Percentiles rank a stretch among this genome's conserved stretches.
Conservation (phyloP, 495 filamentous ascomycete species). For the Xylaria curta region DNA sequence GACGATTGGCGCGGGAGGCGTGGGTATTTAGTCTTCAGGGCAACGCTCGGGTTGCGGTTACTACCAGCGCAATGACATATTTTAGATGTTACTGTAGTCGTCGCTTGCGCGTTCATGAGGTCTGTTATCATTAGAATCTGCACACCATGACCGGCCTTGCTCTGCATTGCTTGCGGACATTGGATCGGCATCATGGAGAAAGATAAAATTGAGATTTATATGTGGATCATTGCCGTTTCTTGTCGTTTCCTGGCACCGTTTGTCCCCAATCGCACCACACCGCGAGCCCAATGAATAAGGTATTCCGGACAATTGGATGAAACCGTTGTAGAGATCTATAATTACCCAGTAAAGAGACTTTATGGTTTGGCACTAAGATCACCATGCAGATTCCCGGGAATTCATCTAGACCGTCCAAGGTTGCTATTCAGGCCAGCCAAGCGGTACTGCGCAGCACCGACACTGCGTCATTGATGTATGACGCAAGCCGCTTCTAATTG, state of each 20-base stretch:
- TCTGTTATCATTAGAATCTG: background rate
- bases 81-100: background rate
- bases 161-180: background rate
- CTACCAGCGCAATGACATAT: slow-evolving; percentile 1
- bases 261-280: background rate
- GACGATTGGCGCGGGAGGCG: background rate
- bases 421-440: background rate
- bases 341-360: background rate
- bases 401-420: background rate
- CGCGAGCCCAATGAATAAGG: background rate
- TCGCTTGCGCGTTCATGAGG: background rate
- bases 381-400: slow-evolving; percentile 13
- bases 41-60: background rate
- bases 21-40: background rate
- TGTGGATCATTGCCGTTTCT: background rate
- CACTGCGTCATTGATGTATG: slow-evolving; percentile 15
- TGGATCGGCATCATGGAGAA: background rate
- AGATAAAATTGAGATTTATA: background rate
- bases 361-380: background rate
- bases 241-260: background rate
- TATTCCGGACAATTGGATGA: background rate
- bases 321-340: slow-evolving; percentile 14
- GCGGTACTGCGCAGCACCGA: background rate
- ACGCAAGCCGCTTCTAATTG: background rate
- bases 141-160: background rate